Evolutionary conservation across 768 basidiomycete species (phyloP), one percentile per base, ranked within the genome.

Genomic region (Termitomyces sp.): DNA sequence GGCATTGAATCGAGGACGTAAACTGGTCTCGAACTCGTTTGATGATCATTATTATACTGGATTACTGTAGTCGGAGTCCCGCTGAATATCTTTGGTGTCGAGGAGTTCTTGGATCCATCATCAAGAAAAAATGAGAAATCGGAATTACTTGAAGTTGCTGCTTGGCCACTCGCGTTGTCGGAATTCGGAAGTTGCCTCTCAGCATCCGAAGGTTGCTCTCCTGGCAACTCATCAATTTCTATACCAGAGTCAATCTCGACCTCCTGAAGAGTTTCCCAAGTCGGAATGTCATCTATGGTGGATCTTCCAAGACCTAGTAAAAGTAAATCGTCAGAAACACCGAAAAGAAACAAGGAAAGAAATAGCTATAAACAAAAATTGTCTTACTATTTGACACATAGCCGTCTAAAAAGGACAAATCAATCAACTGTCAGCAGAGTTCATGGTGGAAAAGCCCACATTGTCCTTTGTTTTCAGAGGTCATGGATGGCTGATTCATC

Each of bases 261-360:
- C 37, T 57, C 46, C n/a, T 24, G 57, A 13, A 52, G 39, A 20
- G 50, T 52, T 49, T n/a, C 15, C 56, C 56, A 50, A 37, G 45
- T 37, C 15, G 46, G 12, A 27, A 46, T 34, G 22, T n/a, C 24
- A 30, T 56, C 34, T 27, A 37, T 24, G 36, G 8, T 33, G 18
- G 22, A 46, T 30, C 24, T n/a, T 20, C 9, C 22, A 42, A 30
- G n/a, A 30, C n/a, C 52, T 54, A 27, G 13, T 39, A 42, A 27
- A 27, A 53, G 24, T 52, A 8, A 22, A 18, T 30, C 6, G 6
- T 8, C 22, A 41, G 41, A 13, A 41, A 27, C 51, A 30, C 5
- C 6, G 0, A 11, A 18, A 27, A 39, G 5, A 1, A 24, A 27
- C 16, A 18, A 52, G n/a, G n/a, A n/a, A 54, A 27, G n/a, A 33